These are phyloP conservation scores for Spathaspora sp. DNA, from an alignment of 805 yeast genomes.

Conservation along the genomic window DNA sequence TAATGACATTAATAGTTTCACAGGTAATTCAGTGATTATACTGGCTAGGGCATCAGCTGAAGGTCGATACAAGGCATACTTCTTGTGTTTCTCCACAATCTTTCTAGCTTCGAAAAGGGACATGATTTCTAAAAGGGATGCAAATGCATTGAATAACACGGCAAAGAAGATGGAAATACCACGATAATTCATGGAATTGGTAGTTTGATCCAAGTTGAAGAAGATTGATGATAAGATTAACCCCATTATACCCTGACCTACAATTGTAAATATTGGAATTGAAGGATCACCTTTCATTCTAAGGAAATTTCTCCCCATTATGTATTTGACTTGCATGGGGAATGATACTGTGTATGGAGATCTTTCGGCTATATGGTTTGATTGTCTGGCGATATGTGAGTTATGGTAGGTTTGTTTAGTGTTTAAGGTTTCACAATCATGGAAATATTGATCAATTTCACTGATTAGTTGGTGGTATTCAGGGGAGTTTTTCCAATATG, in stretches of 20 bases:
- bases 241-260: conserved; percentile 54
- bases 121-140: conserved; percentile 58
- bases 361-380: conserved; percentile 28
- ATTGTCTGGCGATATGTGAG: conserved; percentile 33
- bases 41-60: conserved; percentile 69
- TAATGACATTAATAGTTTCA: conserved; percentile 40
- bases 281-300: conserved; percentile 56
- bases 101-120: conserved; percentile 58
- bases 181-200: conserved; percentile 57
- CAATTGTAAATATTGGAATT: conserved; percentile 47
- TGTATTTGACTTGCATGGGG: conserved; percentile 47
- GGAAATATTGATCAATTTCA: conserved; percentile 41
- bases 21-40: conserved; percentile 59
- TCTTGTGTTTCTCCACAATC: conserved; percentile 66
- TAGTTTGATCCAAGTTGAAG: conserved; percentile 46
- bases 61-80: conserved; percentile 69
- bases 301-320: conserved; percentile 51
- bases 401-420: conserved; percentile 17
- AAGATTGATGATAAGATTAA: conserved; percentile 59
- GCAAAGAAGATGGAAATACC: conserved; percentile 64
- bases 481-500: conserved; percentile 56
- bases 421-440: conserved; percentile 15
- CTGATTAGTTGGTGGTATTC: conserved; percentile 39
- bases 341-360: conserved; percentile 43
- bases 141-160: conserved; percentile 56